These are phyloP conservation scores for Caryopteris hybrid DNA, from an alignment of 305 asterid species.

Conservation along the genomic window DNA sequence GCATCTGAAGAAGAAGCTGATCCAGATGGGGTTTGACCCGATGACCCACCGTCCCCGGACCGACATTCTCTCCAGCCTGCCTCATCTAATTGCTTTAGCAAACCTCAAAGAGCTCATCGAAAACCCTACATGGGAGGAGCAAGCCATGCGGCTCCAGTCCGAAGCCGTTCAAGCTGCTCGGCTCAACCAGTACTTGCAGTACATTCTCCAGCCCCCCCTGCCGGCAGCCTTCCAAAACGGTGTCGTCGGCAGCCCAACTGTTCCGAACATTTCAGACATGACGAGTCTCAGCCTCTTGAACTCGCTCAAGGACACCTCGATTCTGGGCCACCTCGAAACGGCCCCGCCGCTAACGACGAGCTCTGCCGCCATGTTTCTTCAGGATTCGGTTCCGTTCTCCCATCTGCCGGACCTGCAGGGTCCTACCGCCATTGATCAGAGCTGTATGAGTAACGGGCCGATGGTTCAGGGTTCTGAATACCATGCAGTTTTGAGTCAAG, in stretches of 20 bases:
- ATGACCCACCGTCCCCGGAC: conserved; percentile 74
- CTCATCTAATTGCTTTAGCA: conserved; percentile 64
- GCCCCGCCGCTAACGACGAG: conserved; percentile 19
- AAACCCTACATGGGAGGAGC: conserved; percentile 56
- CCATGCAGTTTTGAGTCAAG: too few species aligned
- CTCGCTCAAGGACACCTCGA: conserved; percentile 20
- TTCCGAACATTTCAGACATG: conserved; percentile 12
- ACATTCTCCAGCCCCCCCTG: conserved; percentile 34
- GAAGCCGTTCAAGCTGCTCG: conserved; percentile 54
- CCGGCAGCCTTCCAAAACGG: conserved; percentile 21
- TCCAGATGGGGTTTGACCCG: conserved; percentile 83
- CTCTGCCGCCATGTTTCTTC: not conserved
- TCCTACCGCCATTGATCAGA: not conserved
- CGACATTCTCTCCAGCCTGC: conserved; percentile 56
- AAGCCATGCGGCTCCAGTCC: conserved; percentile 50
- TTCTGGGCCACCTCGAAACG: conserved; percentile 22
- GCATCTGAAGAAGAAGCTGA: conserved; percentile 60
- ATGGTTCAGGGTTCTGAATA: conserved; percentile 15
- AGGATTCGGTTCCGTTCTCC: conserved; percentile 39
- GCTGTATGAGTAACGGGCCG: conserved; percentile 1
- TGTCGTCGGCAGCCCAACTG: too few species aligned
- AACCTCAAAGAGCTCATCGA: conserved; percentile 59
- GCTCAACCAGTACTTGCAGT: conserved; percentile 44
- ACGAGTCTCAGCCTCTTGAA: conserved; percentile 26
- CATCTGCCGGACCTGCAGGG: conserved; percentile 49